A percentile compares a stretch with the other conserved stretches of the same genome.
Evolutionary conservation across 2,329 filamentous ascomycete species (phyloP).

Genomic region (Scedosporium apiospermum): DNA sequence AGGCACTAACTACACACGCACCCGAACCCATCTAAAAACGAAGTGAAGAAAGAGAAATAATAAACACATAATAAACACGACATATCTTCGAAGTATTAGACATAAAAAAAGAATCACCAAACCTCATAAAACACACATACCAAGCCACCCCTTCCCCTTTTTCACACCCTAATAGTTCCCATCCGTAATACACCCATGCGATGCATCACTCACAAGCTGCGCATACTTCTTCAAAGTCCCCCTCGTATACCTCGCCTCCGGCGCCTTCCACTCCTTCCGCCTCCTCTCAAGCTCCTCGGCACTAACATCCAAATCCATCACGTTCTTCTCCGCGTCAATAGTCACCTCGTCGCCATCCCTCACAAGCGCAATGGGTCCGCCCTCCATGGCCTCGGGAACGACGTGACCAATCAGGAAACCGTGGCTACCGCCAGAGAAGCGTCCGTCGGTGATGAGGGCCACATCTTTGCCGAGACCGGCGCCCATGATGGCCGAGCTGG

Average conservation of each 20-base stretch:
- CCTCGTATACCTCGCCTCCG: constrained; percentile 46
- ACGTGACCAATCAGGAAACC: constrained; percentile 84
- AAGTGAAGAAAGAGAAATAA: too few relatives aligned
- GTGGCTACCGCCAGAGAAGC: constrained; percentile 74
- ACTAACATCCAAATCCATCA: constrained; percentile 57
- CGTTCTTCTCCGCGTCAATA: constrained; percentile 70
- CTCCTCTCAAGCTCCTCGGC: constrained; percentile 54
- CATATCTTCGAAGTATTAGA: too few relatives aligned
- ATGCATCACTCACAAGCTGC: constrained; percentile 46
- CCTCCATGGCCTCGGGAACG: constrained; percentile 77
- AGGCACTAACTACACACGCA: background rate
- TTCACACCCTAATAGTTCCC: constrained; percentile 14
- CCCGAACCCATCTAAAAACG: background rate
- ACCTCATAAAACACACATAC: background rate
- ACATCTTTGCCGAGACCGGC: constrained; percentile 70
- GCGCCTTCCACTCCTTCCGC: constrained; percentile 51
- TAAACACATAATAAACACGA: too few relatives aligned
- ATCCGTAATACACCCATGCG: constrained; percentile 50
- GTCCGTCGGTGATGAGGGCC: constrained; percentile 63
- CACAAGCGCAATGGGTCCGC: constrained; percentile 78
- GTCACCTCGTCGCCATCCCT: constrained; percentile 69
- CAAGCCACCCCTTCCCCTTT: background rate
- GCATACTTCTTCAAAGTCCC: constrained; percentile 67
- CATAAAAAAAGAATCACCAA: background rate
- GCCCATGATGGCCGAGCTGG: constrained; percentile 87